phyloP scores from a whole-genome alignment of 306 rosid species.

The Prosopis cineraria region DNA sequence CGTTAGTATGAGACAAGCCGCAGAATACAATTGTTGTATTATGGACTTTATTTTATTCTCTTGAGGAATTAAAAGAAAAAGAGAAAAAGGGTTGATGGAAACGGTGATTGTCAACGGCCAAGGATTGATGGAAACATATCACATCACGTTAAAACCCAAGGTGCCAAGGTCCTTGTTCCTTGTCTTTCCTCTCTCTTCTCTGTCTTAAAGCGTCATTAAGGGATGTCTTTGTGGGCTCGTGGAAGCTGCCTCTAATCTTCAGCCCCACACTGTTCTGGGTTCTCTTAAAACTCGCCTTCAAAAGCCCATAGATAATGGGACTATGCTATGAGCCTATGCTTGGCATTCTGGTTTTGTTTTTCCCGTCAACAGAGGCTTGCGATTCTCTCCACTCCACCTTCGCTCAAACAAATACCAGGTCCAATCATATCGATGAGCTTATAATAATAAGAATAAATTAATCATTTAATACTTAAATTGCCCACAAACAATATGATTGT shows the following conservation, averaged over 20 bases:
- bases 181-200: too few relatives aligned
- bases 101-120: slow-evolving; percentile 28
- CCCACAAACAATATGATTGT: too few relatives aligned
- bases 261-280: neutral
- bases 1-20: neutral
- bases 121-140: neutral
- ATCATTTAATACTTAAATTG: too few relatives aligned
- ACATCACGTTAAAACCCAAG: neutral
- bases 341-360: neutral
- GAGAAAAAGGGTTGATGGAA: too few relatives aligned
- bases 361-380: neutral
- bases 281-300: neutral
- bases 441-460: neutral
- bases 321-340: neutral
- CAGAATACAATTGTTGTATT: neutral
- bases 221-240: neutral
- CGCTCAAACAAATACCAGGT: neutral
- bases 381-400: neutral
- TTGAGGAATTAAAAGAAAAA: too few relatives aligned
- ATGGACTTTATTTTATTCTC: neutral
- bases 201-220: neutral
- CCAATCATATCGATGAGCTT: neutral
- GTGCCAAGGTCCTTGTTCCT: slow-evolving; percentile 26
- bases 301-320: neutral
- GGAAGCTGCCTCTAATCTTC: neutral